Base-by-base conservation (phyloP, 768 basidiomycete genomes). In the Leccinum rimulosum region DNA sequence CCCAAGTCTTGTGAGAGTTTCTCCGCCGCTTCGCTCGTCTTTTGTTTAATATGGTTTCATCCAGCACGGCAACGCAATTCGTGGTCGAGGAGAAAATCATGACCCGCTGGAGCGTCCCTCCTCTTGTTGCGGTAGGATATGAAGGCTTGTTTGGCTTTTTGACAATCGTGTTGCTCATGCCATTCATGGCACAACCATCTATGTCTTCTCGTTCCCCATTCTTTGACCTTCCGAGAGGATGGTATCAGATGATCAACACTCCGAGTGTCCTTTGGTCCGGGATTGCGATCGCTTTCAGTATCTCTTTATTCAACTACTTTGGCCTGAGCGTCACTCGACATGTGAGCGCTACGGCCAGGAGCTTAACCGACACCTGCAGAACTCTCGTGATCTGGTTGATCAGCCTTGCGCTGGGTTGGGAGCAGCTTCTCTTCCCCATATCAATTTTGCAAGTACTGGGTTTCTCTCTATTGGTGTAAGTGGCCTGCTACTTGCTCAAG, bases 81-180 rank as follows among this genome's bases (percentile, higher is more conserved):
- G 95, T 98, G 49, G 82, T 97, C 15, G 97, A 98, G 80, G 96
- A 98, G 77, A 95, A 91, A 79, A 95, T 98, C 66, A 87, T 98
- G 89, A 78, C 84, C 68, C 84, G 82, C 52, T 95, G 96, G 78
- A 80, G 85, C 35, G 88, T 98, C 43, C 84, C 86, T 50, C 96
- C 97, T 14, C 82, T 98, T 38, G 84, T 94, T 58, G 95, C 96
- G 11, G 97, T 98, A 61, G 95, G 95, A 25, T 91, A 83, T 62
- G 97, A 99, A 75, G 97, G 97, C 47, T 79, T 95, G 60, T 98
- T 96, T 69, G 97, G 97, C 57, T 77, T 87, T 19, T 64, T 91
- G 64, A 89, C 91, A 30, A 88, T 97, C 66, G 66, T 95, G 43
- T 63, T 92, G 47, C 82, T 86, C 62, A 81, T 97, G 77, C 93